Conservation (phyloP, 306 rosid genomes). For the Pachyrhizus erosus region DNA sequence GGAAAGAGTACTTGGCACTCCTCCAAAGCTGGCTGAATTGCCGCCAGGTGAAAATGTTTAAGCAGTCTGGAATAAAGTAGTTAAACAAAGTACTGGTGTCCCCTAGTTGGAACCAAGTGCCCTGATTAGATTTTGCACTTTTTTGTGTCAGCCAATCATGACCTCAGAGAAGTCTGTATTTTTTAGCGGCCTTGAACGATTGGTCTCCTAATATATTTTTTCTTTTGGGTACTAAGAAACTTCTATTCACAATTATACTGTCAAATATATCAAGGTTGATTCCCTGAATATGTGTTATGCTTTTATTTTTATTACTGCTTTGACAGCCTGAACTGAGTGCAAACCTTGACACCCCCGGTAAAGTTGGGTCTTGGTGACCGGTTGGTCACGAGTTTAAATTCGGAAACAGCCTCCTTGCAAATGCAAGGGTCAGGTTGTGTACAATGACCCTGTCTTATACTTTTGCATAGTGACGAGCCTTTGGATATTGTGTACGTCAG, state of each 20-base stretch:
- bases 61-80: slow-evolving; percentile 8
- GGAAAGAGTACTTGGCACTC: slow-evolving; percentile 92
- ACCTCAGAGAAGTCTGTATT: slow-evolving; percentile 38
- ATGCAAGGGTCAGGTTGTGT: too few relatives aligned
- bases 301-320: slow-evolving; percentile 12
- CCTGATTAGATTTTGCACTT: slow-evolving; percentile 23
- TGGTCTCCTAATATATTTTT: slow-evolving; percentile 30
- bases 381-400: too few relatives aligned
- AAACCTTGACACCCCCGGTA: too few relatives aligned
- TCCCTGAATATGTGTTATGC: slow-evolving; percentile 1
- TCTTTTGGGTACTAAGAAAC: background rate
- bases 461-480: too few relatives aligned
- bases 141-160: slow-evolving; percentile 28
- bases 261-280: slow-evolving; percentile 27
- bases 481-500: too few relatives aligned
- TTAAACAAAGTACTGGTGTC: background rate
- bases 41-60: slow-evolving; percentile 89
- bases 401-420: too few relatives aligned
- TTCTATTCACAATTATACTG: slow-evolving; percentile 14
- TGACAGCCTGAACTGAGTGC: slow-evolving; percentile 1
- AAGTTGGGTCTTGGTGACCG: too few relatives aligned
- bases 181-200: slow-evolving; percentile 32
- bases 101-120: slow-evolving; percentile 26
- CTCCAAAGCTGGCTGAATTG: slow-evolving; percentile 85
- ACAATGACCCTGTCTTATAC: too few relatives aligned